A percentile compares a stretch with the other conserved stretches of the same genome.
phyloP scores from a whole-genome alignment of 2,329 filamentous ascomycete genomes.

The Microcera coccophila region DNA sequence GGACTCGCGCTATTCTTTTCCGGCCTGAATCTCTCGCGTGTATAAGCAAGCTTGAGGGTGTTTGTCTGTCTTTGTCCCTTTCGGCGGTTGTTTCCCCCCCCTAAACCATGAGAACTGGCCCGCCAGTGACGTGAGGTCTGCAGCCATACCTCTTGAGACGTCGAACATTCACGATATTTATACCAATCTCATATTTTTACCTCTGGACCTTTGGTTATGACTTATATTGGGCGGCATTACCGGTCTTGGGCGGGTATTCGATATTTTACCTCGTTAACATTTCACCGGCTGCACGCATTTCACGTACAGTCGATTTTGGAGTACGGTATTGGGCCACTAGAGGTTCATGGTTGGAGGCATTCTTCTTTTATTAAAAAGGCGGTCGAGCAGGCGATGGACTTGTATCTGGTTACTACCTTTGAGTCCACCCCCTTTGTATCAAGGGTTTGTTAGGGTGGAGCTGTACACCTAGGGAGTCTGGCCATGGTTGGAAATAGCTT shows the following conservation, averaged over 20 bases:
- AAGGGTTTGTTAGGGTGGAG: background rate
- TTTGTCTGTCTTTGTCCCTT: no score
- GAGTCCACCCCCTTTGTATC: background rate
- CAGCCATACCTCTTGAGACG: no score
- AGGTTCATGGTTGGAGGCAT: conserved; percentile 6
- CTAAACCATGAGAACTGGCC: no score
- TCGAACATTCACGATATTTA: no score
- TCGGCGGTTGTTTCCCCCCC: no score
- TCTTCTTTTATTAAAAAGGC: conserved; percentile 7
- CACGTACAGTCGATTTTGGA: conserved; percentile 9
- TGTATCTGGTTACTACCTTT: conserved; percentile 1
- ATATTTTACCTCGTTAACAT: conserved; percentile 4
- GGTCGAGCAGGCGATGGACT: conserved; percentile 1
- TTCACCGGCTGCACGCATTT: conserved; percentile 2
- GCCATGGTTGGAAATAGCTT: no score
- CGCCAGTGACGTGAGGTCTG: no score
- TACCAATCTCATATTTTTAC: no score
- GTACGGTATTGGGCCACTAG: conserved; percentile 12
- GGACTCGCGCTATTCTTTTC: conserved; percentile 3
- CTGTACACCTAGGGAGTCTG: conserved; percentile 6
- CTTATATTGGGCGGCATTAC: background rate
- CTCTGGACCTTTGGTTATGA: background rate
- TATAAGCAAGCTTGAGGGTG: no score
- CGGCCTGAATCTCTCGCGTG: background rate
- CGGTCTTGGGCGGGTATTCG: background rate